Conservation (phyloP, 805 yeast species). For the Starmerella vaccinii region DNA sequence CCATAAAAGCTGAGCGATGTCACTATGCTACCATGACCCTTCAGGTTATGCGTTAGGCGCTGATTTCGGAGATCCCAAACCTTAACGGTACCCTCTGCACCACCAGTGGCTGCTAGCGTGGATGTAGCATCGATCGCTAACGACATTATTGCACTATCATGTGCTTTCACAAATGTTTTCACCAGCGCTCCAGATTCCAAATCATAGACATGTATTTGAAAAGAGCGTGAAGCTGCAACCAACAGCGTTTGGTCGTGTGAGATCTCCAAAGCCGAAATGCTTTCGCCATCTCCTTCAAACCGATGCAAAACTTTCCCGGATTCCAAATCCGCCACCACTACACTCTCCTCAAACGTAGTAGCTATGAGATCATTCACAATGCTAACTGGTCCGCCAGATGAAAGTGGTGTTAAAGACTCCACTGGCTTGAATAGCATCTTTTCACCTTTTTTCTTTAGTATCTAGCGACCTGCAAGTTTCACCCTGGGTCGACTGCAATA, state of each 20-base stretch:
- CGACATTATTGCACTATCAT: slow-evolving; percentile 69
- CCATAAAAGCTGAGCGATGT: slow-evolving; percentile 71
- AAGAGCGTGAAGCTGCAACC: slow-evolving; percentile 73
- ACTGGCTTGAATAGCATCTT: slow-evolving; percentile 23
- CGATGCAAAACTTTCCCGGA: slow-evolving; percentile 49
- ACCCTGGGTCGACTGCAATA: background rate
- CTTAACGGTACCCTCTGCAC: slow-evolving; percentile 83
- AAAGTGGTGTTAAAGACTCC: slow-evolving; percentile 57
- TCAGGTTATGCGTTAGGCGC: slow-evolving; percentile 75
- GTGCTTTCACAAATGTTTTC: slow-evolving; percentile 32
- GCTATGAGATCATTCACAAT: slow-evolving; percentile 55
- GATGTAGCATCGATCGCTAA: slow-evolving; percentile 70
- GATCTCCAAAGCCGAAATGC: slow-evolving; percentile 60
- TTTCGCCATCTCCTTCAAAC: slow-evolving; percentile 77
- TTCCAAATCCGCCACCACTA: slow-evolving; percentile 54
- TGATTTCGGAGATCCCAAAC: slow-evolving; percentile 91
- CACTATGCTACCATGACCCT: slow-evolving; percentile 87
- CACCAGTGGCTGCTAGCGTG: slow-evolving; percentile 82
- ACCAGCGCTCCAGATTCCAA: slow-evolving; percentile 9
- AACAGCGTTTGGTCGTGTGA: slow-evolving; percentile 66
- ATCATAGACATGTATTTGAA: slow-evolving; percentile 60
- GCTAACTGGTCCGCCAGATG: slow-evolving; percentile 76
- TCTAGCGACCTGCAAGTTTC: background rate
- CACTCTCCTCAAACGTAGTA: slow-evolving; percentile 69
- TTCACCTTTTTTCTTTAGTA: background rate